Evolutionary conservation across 164 flowering plant genomes (phyloP).

Genomic region (Vitis amurensis): DNA sequence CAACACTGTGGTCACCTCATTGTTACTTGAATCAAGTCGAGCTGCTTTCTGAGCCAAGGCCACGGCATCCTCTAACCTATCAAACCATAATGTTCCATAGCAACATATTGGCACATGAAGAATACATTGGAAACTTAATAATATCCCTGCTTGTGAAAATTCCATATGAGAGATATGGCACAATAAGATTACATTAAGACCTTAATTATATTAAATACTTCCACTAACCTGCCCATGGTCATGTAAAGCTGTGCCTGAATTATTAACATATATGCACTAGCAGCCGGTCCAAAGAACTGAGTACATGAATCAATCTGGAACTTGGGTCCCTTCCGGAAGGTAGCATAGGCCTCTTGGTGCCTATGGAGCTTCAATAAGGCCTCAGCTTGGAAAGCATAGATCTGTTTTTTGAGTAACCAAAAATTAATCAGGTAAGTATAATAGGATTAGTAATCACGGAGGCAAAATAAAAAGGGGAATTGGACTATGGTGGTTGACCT

Average conservation of each 20-base stretch:
- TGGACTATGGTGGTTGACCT: conserved; percentile 36
- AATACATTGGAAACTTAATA: too few species aligned
- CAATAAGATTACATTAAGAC: neutral
- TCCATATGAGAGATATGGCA: neutral
- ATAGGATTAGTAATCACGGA: neutral
- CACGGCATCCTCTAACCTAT: conserved; percentile 77
- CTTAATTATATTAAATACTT: neutral
- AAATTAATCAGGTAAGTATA: neutral
- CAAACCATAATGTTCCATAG: neutral
- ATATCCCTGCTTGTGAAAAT: too few species aligned
- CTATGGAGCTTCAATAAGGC: conserved; percentile 65
- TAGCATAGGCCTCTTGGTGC: conserved; percentile 65
- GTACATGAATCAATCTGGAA: conserved; percentile 40
- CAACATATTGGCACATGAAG: neutral
- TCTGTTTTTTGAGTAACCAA: conserved; percentile 22
- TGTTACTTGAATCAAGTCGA: conserved; percentile 51
- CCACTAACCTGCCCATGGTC: conserved; percentile 72
- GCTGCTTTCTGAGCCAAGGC: conserved; percentile 51
- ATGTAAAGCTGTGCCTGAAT: conserved; percentile 61
- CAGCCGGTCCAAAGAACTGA: conserved; percentile 48
- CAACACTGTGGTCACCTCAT: conserved; percentile 33
- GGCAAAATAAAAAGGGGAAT: neutral
- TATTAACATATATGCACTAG: conserved; percentile 28
- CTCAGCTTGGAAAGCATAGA: conserved; percentile 68
- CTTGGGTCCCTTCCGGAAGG: conserved; percentile 33